Evolutionary conservation across 176 grass and related monocot genomes (phyloP), one percentile per base, ranked within the genome.

Genomic region (Triticum dicoccoides): DNA sequence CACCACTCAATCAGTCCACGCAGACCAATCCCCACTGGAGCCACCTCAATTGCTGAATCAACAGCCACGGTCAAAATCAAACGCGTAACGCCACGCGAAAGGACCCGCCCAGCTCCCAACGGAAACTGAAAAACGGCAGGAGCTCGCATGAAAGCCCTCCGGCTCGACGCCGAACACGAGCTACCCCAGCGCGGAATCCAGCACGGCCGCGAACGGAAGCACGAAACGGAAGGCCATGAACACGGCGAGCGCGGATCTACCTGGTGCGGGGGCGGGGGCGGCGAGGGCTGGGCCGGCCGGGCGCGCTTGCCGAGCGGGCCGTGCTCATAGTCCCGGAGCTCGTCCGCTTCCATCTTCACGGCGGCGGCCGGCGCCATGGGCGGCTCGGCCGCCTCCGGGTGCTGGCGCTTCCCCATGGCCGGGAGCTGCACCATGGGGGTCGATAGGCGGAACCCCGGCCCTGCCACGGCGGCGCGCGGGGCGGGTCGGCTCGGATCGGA

Each of bases 361-460:
- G 79, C 6, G 13, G 82, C 39, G 9, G 82, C 29, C 44, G 39
- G 64, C 20, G 35, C 83, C 88, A 83, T 73, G 59, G 75, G 73
- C 73, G 77, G 5, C 39, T 88, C 51, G 45, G 77, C 71, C 42
- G 86, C 23, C 80, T 86, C 58, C 24, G 74, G 65, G 80, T 82
- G 87, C 65, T 70, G 80, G 45, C 83, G 89, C 86, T 91, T 91
- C 63, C 84, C 86, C 51, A 81, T 49, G 83, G 86, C 86, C 83
- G 83, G 84, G 37, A 94, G 86, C 68, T 88, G 89, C 70, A 86
- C 92, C 92, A 94, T 94, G 62, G 67, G 67, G 32, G 61, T 51
- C 47, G 51, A 61, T 86, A 75, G 21, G 82, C 78, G 79, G 54
- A 90, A 78, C 30, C 72, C 84, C 72, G 86, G 35, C 62, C 70